A percentile compares a stretch with the other conserved stretches of the same genome.
Evolutionary conservation across 208 protist genomes (phyloP).

Genomic region (Trypanosoma cruzi): DNA sequence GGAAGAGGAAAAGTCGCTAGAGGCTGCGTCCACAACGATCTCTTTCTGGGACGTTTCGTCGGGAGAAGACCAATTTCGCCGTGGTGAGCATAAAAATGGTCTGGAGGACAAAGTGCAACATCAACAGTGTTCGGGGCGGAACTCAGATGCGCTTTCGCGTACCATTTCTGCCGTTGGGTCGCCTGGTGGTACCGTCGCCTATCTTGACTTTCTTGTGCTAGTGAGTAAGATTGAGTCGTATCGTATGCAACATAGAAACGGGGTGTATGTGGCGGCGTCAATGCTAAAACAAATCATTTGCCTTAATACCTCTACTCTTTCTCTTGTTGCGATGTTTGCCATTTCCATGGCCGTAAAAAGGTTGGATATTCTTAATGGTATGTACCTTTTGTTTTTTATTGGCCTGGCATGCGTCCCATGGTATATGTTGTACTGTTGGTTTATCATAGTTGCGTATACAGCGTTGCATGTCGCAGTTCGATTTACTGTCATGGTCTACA

Average conservation of each 20-base stretch:
- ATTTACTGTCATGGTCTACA: constrained; percentile 9
- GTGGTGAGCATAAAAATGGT: not conserved
- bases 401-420: constrained; percentile 34
- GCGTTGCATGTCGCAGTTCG: constrained; percentile 7
- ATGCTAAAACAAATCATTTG: constrained; percentile 15
- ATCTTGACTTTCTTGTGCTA: constrained; percentile 30
- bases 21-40: not conserved
- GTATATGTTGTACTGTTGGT: constrained; percentile 17
- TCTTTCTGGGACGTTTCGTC: not conserved
- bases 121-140: not conserved
- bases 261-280: not conserved
- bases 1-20: not conserved
- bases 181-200: constrained; percentile 12
- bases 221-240: constrained; percentile 18
- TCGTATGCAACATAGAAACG: constrained; percentile 12
- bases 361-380: constrained; percentile 23
- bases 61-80: not conserved
- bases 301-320: constrained; percentile 13
- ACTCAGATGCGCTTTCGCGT: not conserved
- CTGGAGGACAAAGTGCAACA: not conserved
- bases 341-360: constrained; percentile 11
- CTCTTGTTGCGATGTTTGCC: constrained; percentile 20
- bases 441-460: constrained; percentile 18
- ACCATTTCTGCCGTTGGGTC: constrained; percentile 16
- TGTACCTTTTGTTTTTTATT: constrained; percentile 46